These are phyloP conservation scores for Puccinellia tenuiflora DNA, from an alignment of 176 grass and related monocot genomes.

Conservation along the genomic window DNA sequence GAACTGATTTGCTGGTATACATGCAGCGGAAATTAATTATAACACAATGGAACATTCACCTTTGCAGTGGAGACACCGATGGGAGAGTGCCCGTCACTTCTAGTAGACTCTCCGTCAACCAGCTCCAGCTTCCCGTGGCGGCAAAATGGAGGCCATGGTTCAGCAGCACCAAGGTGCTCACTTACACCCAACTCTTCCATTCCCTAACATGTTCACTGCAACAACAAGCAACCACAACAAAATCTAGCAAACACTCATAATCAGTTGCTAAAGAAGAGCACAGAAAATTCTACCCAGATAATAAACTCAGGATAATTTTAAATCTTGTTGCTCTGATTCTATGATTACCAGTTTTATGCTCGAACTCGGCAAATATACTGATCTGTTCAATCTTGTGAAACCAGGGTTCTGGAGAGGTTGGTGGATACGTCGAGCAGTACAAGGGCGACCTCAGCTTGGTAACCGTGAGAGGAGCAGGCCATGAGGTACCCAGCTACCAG, in stretches of 20 bases:
- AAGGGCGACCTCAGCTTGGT: constrained; percentile 65
- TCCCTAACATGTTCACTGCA: background rate
- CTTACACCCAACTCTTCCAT: background rate
- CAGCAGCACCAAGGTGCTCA: constrained; percentile 41
- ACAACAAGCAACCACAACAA: background rate
- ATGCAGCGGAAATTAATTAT: background rate
- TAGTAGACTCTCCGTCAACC: constrained; percentile 72
- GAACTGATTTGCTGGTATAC: background rate
- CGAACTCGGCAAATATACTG: background rate
- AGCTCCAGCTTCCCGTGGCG: constrained; percentile 44
- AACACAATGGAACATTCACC: background rate
- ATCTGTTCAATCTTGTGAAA: constrained; percentile 10
- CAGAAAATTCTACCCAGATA: background rate
- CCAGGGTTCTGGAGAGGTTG: constrained; percentile 56
- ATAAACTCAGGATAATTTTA: background rate
- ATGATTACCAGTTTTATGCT: background rate
- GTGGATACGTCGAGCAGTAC: constrained; percentile 56
- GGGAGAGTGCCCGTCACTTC: constrained; percentile 77
- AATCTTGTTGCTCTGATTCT: background rate
- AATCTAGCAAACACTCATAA: background rate
- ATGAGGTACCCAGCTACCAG: constrained; percentile 80
- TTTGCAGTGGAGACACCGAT: constrained; percentile 68
- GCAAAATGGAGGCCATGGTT: constrained; percentile 65
- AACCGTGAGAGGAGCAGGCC: constrained; percentile 88
- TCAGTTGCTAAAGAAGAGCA: background rate